Base-by-base conservation (phyloP, 768 basidiomycete species). In the Hericium coralloides region DNA sequence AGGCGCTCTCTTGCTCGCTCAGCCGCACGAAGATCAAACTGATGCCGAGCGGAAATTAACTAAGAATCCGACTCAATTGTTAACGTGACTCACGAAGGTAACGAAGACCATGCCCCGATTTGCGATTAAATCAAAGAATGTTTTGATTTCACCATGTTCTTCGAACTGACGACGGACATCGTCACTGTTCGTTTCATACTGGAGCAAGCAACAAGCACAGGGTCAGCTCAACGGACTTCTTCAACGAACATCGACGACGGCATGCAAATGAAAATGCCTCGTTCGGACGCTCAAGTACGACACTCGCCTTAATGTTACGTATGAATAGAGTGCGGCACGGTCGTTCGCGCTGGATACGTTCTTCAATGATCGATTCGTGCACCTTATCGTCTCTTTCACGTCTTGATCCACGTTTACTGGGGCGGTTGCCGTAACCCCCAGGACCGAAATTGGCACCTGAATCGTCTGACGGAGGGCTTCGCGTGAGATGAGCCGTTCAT, bases 21-120 rank as follows among this genome's bases (percentile, higher is more conserved):
- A 43, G 97, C 95, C 52, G 92, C 90, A 59, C 97, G 83, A 15
- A 97, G 71, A 70, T 99, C 97, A 69, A 73, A 98, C 97, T 99
- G 65, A 15, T 51, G 22, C 48, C 45, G 12, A 14, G 9, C 36
- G 31, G 36, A n/a, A 57, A 39, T 37, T 31, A 18, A 45, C 20
- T 53, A 26, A 52, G 25, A 15, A 39, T 53, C 41, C 45, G 43
- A 31, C 9, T 12, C 17, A 50, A 25, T 43, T 55, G 36, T 45
- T n/a, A 39, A 36, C 12, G 49, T 48, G 51, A 82, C 95, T 81
- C 74, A 98, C 97, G 69, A 92, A 99, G 50, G 95, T 99, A 48
- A 98, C 89, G 70, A 99, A 99, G 14, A 98, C 89, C 91, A 99
- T 97, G n/a, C 97, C 97, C 59, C 97, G 80, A 12, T 89, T 95